Conservation (phyloP, 768 basidiomycete genomes). For the Grammothele lineata region DNA sequence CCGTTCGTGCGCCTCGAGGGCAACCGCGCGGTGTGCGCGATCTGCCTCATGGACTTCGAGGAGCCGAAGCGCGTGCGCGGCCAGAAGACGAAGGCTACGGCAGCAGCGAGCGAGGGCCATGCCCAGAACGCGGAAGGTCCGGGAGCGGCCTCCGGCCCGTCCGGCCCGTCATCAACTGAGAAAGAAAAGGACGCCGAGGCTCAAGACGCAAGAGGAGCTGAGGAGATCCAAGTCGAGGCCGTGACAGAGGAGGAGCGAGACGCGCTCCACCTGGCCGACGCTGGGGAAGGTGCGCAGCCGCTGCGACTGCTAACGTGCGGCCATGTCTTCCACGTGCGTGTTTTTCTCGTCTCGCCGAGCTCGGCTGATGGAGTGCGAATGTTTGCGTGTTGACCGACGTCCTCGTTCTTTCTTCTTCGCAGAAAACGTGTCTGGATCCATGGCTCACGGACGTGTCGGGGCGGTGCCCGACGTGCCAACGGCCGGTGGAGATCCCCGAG, state of each 20-base stretch:
- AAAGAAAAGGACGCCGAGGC: not conserved
- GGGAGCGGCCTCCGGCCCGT: not conserved
- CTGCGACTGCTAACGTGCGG: constrained; percentile 73
- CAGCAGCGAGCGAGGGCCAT: constrained; percentile 5
- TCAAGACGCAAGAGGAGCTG: not conserved
- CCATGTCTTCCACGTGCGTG: constrained; percentile 86
- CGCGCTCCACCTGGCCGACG: constrained; percentile 57
- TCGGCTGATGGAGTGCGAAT: not conserved
- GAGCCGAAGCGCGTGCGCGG: constrained; percentile 48
- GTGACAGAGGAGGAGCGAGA: constrained; percentile 37
- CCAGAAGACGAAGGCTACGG: constrained; percentile 32
- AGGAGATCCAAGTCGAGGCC: constrained; percentile 25
- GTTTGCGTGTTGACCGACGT: constrained; percentile 6
- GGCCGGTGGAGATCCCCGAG: constrained; percentile 49
- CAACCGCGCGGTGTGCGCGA: constrained; percentile 80
- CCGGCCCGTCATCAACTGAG: not conserved
- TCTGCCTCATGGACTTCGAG: constrained; percentile 83
- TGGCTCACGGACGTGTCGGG: constrained; percentile 86
- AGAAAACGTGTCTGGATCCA: constrained; percentile 85
- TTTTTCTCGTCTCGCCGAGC: not conserved
- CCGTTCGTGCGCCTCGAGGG: constrained; percentile 81
- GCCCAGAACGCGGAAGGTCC: not conserved
- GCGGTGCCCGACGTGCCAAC: constrained; percentile 84
- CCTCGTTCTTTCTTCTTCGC: constrained; percentile 5
- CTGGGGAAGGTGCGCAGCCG: constrained; percentile 73